Conservation (phyloP, 768 basidiomycete species). For the Phaffia tasmanica region DNA sequence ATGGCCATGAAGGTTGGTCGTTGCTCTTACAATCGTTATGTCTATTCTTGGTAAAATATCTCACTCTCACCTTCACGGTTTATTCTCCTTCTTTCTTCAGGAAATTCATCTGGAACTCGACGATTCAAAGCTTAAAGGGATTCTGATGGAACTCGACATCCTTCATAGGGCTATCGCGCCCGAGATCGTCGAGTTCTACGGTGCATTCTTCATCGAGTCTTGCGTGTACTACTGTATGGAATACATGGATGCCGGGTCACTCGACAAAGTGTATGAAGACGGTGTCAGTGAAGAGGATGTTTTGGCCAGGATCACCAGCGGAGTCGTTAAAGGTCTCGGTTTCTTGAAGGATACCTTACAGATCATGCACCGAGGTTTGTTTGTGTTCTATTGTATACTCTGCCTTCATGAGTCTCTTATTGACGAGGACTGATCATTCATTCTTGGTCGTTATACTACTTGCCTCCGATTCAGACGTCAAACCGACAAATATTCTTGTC, state of each 20-base stretch:
- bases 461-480: conserved; percentile 52
- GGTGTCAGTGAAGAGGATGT: conserved; percentile 61
- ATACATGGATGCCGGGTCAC: conserved; percentile 96
- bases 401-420: too few relatives aligned
- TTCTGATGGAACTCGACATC: conserved; percentile 98
- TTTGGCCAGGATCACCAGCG: conserved; percentile 64
- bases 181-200: conserved; percentile 95
- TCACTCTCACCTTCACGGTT: background rate
- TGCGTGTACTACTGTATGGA: conserved; percentile 99
- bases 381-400: background rate
- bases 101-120: conserved; percentile 97
- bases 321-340: conserved; percentile 77
- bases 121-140: conserved; percentile 80
- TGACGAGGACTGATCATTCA: background rate
- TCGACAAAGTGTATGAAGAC: conserved; percentile 62
- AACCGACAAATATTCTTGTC: conserved; percentile 86
- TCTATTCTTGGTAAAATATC: too few relatives aligned
- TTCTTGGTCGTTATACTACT: conserved; percentile 14
- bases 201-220: conserved; percentile 98
- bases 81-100: conserved; percentile 41
- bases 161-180: conserved; percentile 84
- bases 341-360: conserved; percentile 92
- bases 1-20: conserved; percentile 95
- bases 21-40: background rate
- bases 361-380: conserved; percentile 61